Base-by-base conservation (phyloP, 2,329 filamentous ascomycete species). In the Aspergillus sp. region DNA sequence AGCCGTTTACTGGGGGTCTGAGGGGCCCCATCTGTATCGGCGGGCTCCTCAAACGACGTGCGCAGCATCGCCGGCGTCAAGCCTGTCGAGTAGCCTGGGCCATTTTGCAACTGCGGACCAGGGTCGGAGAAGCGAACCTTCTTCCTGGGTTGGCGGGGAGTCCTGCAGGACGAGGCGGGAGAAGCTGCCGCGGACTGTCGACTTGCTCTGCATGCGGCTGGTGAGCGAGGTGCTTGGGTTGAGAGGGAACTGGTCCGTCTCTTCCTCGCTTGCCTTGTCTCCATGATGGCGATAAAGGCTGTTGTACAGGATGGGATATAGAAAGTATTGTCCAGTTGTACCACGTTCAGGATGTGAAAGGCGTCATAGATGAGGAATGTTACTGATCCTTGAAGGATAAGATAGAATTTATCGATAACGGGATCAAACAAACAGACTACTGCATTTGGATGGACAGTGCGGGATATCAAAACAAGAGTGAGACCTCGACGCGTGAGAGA, bases 61-160 rank as follows among this genome's bases (percentile, higher is more conserved):
- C 73, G 73, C 20, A 64, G 58, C 52, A 78, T 65, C 4, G 69
- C 65, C 16, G 76, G 76, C 3, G 76, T 78, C 6, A 78, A 58
- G n/a, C 76, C 75, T 1, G 75, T 78, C 1, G 71, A 71, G 20
- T 50, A 49, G 33, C 50, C 33, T 5, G 50, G 50, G 43, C 49
- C 46, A 30, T 61, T 47, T 16, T 64, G 62, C 30, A 64, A 36
- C 30, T 54, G 60, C 40, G 67, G 66, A 6, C 70, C 69, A 5
- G 73, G 70, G 46, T 76, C 74, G 1, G 76, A 78, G 58, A 78
- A 77, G 22, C 76, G 73, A 33, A 75, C 72, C 56, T 65, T 71
- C 56, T 78, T 79, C 35, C 63, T 64, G 13, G 63, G 56, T 59
- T 63, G 71, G 33, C 59, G 64, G 3, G 72, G 68, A 22, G 68